phyloP scores from a whole-genome alignment of 768 basidiomycete species.

The Boletus tomentosulus region DNA sequence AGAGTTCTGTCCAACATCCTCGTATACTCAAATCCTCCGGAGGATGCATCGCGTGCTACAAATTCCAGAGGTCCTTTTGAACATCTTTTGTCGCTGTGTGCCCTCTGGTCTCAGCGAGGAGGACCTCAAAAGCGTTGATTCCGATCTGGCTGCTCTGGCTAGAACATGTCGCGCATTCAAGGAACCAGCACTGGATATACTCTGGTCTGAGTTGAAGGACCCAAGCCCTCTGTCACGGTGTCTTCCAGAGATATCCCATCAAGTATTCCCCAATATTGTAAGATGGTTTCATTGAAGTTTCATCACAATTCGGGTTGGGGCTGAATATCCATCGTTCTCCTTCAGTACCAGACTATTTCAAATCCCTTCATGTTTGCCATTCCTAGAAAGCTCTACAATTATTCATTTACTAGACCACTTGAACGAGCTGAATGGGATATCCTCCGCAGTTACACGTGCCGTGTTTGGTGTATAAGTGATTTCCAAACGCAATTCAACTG shows the following conservation, averaged over 20 bases:
- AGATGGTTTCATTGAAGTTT: not conserved
- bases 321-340: not conserved
- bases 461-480: not conserved
- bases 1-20: too few relatives aligned
- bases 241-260: not conserved
- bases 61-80: too few relatives aligned
- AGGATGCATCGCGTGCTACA: constrained; percentile 6
- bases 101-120: too few relatives aligned
- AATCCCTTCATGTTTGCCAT: too few relatives aligned
- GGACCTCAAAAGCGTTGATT: too few relatives aligned
- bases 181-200: too few relatives aligned
- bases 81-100: too few relatives aligned
- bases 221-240: not conserved
- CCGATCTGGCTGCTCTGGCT: too few relatives aligned
- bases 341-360: too few relatives aligned
- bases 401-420: not conserved
- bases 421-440: constrained; percentile 2
- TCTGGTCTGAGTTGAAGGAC: constrained; percentile 4
- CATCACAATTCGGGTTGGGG: not conserved
- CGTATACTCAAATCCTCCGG: not conserved
- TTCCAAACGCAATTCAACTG: not conserved
- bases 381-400: not conserved
- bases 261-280: not conserved
- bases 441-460: constrained; percentile 2
- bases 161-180: too few relatives aligned